phyloP scores from a whole-genome alignment of 2,329 filamentous ascomycete species.

The Trichoderma brevicompactum region DNA sequence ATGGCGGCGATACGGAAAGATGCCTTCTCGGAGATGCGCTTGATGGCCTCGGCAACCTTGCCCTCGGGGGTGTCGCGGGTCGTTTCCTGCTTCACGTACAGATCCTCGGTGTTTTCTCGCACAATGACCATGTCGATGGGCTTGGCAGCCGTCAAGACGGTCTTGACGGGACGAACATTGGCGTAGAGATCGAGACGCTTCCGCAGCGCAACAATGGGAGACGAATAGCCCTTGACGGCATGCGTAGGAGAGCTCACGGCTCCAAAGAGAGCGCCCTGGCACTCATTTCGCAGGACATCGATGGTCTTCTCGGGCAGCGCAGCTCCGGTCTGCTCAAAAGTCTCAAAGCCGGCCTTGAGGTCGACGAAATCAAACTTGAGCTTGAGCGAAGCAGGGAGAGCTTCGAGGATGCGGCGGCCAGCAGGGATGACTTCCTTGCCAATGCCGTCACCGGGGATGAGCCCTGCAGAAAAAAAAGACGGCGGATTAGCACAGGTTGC shows the following conservation, averaged over 20 bases:
- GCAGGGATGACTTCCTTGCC: conserved; percentile 98
- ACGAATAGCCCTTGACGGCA: conserved; percentile 92
- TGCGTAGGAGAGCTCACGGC: conserved; percentile 91
- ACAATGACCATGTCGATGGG: conserved; percentile 97
- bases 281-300: conserved; percentile 84
- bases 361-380: conserved; percentile 94
- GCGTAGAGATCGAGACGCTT: conserved; percentile 95
- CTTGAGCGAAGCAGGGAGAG: conserved; percentile 85
- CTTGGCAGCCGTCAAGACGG: conserved; percentile 64
- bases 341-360: conserved; percentile 90
- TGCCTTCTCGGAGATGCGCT: conserved; percentile 89
- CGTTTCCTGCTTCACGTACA: conserved; percentile 96
- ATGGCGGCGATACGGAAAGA: conserved; percentile 86
- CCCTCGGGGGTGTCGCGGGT: conserved; percentile 75
- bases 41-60: conserved; percentile 95
- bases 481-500: conserved; percentile 6
- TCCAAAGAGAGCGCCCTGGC: conserved; percentile 94
- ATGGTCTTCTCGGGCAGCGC: conserved; percentile 92
- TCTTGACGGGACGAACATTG: conserved; percentile 96
- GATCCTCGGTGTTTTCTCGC: conserved; percentile 97
- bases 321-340: conserved; percentile 85
- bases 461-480: conserved; percentile 59
- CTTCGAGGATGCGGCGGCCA: conserved; percentile 87
- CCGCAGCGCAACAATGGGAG: conserved; percentile 93
- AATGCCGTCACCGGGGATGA: conserved; percentile 98